Percentiles rank a stretch among this genome's conserved stretches.
These are phyloP conservation scores for Paraglomus occultum DNA, from an alignment of 192 early-diverging fungal species.

Conservation along the genomic window DNA sequence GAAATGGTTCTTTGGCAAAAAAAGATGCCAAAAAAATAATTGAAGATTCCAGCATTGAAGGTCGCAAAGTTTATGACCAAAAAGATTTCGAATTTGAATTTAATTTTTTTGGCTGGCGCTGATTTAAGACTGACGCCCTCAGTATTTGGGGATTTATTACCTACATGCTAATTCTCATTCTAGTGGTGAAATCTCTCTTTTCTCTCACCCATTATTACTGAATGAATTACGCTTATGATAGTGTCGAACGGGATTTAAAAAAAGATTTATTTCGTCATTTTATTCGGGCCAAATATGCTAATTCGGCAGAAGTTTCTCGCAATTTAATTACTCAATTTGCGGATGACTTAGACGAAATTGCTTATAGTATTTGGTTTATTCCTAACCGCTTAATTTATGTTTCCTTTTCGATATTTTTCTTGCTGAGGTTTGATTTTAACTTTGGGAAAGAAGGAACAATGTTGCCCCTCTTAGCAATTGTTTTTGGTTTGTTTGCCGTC, in stretches of 20 bases:
- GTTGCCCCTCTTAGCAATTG: background rate
- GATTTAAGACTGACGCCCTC: background rate
- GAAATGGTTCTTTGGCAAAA: slow-evolving; percentile 5
- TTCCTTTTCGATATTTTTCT: slow-evolving; percentile 9
- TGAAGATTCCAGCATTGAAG: background rate
- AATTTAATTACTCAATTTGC: slow-evolving; percentile 18
- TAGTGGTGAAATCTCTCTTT: background rate
- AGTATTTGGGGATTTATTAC: background rate
- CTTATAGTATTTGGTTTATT: slow-evolving; percentile 22
- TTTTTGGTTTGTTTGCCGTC: background rate
- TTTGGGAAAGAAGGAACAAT: background rate
- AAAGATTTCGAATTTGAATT: slow-evolving; percentile 11
- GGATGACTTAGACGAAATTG: background rate
- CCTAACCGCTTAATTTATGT: slow-evolving; percentile 18
- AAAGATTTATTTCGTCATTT: slow-evolving; percentile 11
- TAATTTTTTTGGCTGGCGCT: slow-evolving; percentile 13
- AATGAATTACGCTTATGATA: slow-evolving; percentile 8
- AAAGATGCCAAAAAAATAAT: slow-evolving; percentile 19
- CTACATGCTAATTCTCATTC: background rate
- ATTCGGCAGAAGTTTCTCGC: slow-evolving; percentile 6
- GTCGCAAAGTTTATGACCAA: background rate
- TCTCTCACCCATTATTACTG: background rate
- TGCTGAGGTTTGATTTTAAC: slow-evolving; percentile 16
- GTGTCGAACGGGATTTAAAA: background rate
- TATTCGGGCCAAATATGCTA: slow-evolving; percentile 15